Evolutionary conservation across 768 basidiomycete genomes (phyloP), one percentile per base, ranked within the genome.

Genomic region (Strobilomyces confusus): DNA sequence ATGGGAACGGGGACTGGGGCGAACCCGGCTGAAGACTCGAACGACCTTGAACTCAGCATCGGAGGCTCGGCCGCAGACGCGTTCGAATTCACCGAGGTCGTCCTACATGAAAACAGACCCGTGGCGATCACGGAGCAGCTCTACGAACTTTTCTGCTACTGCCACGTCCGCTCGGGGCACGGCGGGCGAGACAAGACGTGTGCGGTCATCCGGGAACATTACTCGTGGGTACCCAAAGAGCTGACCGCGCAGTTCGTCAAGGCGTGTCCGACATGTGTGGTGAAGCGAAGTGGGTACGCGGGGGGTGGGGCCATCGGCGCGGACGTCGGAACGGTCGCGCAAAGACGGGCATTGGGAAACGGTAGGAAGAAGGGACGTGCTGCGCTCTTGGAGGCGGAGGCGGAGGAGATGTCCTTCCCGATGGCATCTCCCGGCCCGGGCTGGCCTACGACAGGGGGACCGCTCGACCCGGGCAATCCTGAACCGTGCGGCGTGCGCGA

Each of bases 141-240:
- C 29, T 92, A 90, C 63, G 84, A 86, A 59, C 75, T 92, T 37
- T 73, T 93, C 38, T 86, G 84, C 59, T 84, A 84, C 59, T 86
- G 82, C 57, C 91, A 92, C 58, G 79, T 75, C 14, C 75, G 77
- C 44, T 73, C 78, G 48, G 73, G 78, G 11, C 90, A 92, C 62
- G 87, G 83, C 14, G 90, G 89, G 25, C 81, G 89, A 20, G 91
- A 93, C 69, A 87, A 82, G 73, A 93, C 91, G 0, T 81, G 80
- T 52, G 75, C 77, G 3, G 73, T 82, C 51, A 78, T 92, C 36
- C 76, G 86, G 44, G 73, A 80, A 55, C 79, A 80, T 60, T 93
- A 90, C 67, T 84, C 87, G 9, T 92, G 86, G 84, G 80, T 93
- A 25, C 90, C 91, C 15, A 92, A 92, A 70, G 86, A 89, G 62